Base-by-base conservation (phyloP, 805 yeast genomes). In the Scheffersomyces amazonensis region DNA sequence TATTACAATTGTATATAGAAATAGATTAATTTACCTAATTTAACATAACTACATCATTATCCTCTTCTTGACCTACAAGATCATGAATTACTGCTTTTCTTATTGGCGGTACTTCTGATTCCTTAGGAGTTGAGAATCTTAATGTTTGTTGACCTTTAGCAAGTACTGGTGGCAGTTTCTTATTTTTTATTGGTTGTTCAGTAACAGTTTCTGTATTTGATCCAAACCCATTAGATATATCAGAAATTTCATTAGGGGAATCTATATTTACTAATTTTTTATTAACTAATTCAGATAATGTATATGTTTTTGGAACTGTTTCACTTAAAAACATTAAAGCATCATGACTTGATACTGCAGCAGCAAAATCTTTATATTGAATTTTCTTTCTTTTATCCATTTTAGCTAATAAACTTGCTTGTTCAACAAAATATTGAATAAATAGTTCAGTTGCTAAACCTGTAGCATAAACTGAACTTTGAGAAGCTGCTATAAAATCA, bases 401-500 rank as follows among this genome's bases (percentile, higher is more conserved):
- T 48, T 79, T 76, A 22, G 95, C 85, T 16, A 71, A 66, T 39
- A 81, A 59, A 5, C 79, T 66, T 0, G 93, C 89, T 53, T 83
- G 87, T 53, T 81, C 87, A 1, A 86, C 73, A 43, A 85, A 69
- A 51, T 79, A 76, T 57, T 80, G 81, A 16, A 85, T 71, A 53
- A 86, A 86, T 16, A 83, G 60, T 50, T 86, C 93, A 0, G 91
- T 79, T 7, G 93, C 89, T n/a, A 83, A 71, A 2, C 87, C 87
- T 5, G 86, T 69, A 12, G 87, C 75, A 54, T 78, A 81, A n/a
- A 82, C 86, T 0, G 91, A 87, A 20, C 80, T 68, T 40, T 77
- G 82, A 2, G 88, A 78, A 2, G 87, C 79, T 2, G 81, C 75
- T 5, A 71, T 60, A 47, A 82, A 83, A 27, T 81, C 89, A 12